Evolutionary conservation across 1,284 basidiomycete species (phyloP).

Genomic region (Microbotryum intermedium): DNA sequence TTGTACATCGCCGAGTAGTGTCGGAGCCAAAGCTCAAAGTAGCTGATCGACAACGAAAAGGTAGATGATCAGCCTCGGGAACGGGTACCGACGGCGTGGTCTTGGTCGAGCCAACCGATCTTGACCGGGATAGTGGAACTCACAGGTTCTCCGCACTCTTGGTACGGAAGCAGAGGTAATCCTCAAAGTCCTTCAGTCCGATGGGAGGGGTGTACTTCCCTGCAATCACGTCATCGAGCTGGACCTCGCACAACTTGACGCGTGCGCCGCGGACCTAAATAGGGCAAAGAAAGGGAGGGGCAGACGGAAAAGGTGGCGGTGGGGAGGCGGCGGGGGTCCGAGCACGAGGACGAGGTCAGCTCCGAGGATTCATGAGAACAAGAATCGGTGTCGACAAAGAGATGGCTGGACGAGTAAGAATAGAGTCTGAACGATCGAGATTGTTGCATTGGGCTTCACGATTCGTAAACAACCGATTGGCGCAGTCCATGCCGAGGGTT

Average conservation of each 20-base stretch:
- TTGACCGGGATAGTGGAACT: background rate
- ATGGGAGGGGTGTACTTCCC: slow-evolving; percentile 18
- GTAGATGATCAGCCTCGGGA: background rate
- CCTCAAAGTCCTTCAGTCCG: slow-evolving; percentile 24
- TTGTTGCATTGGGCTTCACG: too few relatives aligned
- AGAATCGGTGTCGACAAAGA: too few relatives aligned
- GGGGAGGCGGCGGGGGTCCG: too few relatives aligned
- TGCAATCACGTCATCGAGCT: slow-evolving; percentile 16
- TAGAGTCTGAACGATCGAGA: too few relatives aligned
- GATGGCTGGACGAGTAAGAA: too few relatives aligned
- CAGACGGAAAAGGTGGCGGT: too few relatives aligned
- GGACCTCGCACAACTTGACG: slow-evolving; percentile 22
- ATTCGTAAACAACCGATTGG: too few relatives aligned
- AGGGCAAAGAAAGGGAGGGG: background rate
- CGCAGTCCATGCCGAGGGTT: too few relatives aligned
- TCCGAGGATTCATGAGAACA: too few relatives aligned
- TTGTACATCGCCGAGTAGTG: slow-evolving; percentile 19
- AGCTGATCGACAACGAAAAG: background rate
- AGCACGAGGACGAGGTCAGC: too few relatives aligned
- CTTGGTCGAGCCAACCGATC: slow-evolving; percentile 7
- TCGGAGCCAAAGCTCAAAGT: slow-evolving; percentile 12
- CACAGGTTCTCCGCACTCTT: slow-evolving; percentile 1
- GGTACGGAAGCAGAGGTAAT: slow-evolving; percentile 20
- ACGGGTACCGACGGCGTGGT: background rate
- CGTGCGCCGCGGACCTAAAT: slow-evolving; percentile 12